Percentiles rank a stretch among this genome's conserved stretches.
These are phyloP conservation scores for Xylaria sp. DNA, from an alignment of 2,329 filamentous ascomycete genomes.

Conservation along the genomic window DNA sequence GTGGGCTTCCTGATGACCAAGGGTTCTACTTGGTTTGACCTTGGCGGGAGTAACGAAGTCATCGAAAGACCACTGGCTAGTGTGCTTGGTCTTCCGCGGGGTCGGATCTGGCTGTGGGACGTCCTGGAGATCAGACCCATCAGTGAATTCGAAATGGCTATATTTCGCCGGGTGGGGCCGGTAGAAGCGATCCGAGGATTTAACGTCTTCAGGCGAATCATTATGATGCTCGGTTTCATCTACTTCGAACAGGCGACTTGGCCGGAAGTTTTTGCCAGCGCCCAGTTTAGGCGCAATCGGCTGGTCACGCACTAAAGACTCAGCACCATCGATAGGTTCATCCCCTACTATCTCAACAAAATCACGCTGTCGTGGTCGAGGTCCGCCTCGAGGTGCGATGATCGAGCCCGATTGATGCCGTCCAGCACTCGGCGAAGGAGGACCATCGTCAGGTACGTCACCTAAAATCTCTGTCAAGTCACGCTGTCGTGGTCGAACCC, in stretches of 20 bases:
- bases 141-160: constrained; percentile 82
- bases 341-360: constrained; percentile 74
- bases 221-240: constrained; percentile 54
- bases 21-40: constrained; percentile 61
- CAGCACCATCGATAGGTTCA: constrained; percentile 47
- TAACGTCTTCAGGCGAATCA: constrained; percentile 49
- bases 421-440: constrained; percentile 43
- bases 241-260: constrained; percentile 68
- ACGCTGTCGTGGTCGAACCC: constrained; percentile 67
- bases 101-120: constrained; percentile 49
- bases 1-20: constrained; percentile 71
- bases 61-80: constrained; percentile 83
- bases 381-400: constrained; percentile 34
- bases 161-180: constrained; percentile 80
- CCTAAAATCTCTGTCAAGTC: constrained; percentile 74
- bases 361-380: constrained; percentile 68
- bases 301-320: constrained; percentile 52
- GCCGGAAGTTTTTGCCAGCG: constrained; percentile 65
- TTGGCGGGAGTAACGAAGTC: constrained; percentile 88
- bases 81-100: constrained; percentile 65
- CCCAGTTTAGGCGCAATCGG: constrained; percentile 55
- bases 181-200: constrained; percentile 52
- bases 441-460: constrained; percentile 51
- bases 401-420: constrained; percentile 51
- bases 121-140: constrained; percentile 62